These are phyloP conservation scores for Chytriomyces sp. DNA, from an alignment of 192 early-diverging fungal genomes.

Conservation along the genomic window DNA sequence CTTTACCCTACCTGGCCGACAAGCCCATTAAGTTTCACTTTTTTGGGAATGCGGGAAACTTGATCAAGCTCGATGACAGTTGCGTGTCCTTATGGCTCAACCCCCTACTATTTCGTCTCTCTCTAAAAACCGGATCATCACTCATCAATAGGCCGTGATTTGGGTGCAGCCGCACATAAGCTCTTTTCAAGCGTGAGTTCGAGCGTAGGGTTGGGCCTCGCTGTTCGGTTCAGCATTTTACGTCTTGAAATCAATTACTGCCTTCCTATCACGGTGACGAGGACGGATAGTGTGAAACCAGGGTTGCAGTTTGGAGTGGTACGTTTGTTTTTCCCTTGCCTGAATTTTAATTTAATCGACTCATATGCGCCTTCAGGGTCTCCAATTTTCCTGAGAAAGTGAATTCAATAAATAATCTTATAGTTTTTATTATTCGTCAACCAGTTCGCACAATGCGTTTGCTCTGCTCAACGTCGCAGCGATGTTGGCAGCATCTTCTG, in stretches of 20 bases:
- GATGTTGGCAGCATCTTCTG: too few relatives aligned
- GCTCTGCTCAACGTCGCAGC: too few relatives aligned
- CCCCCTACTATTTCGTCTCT: too few relatives aligned
- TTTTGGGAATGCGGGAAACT: constrained; percentile 86
- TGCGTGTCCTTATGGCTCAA: not conserved
- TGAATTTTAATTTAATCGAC: too few relatives aligned
- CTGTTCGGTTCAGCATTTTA: constrained; percentile 81
- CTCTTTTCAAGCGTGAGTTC: constrained; percentile 59
- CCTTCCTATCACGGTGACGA: constrained; percentile 58
- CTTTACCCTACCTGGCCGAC: constrained; percentile 69
- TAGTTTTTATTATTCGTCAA: too few relatives aligned
- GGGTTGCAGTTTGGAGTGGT: constrained; percentile 86
- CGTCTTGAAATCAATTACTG: constrained; percentile 91
- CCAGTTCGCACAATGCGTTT: too few relatives aligned
- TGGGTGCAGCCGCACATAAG: constrained; percentile 16
- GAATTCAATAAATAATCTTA: too few relatives aligned
- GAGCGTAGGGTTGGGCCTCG: constrained; percentile 81
- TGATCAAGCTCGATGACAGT: constrained; percentile 56
- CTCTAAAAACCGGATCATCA: not conserved
- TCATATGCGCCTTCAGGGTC: too few relatives aligned
- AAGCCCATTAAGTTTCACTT: constrained; percentile 77
- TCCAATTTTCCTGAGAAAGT: too few relatives aligned
- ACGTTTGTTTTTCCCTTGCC: too few relatives aligned
- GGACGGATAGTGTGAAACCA: constrained; percentile 56
- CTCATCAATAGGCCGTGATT: constrained; percentile 3